Evolutionary conservation across 2,329 filamentous ascomycete genomes (phyloP).

Genomic region (Fusarium anguioides): DNA sequence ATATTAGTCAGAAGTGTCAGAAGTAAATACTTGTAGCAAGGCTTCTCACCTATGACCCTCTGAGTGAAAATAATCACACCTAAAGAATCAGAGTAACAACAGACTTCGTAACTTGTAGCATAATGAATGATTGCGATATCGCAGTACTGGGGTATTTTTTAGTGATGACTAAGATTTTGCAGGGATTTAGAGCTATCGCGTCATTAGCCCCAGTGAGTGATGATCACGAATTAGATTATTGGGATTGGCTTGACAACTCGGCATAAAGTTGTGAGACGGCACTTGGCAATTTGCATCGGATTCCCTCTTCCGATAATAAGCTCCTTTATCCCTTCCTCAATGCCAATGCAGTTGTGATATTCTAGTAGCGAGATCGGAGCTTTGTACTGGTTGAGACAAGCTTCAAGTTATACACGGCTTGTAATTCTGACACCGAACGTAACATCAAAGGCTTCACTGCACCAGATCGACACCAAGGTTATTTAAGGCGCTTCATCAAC

Average conservation of each 20-base stretch:
- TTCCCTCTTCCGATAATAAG: slow-evolving; percentile 15
- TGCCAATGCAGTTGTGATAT: neutral
- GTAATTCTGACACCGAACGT: neutral
- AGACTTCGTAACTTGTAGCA: neutral
- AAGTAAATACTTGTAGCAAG: neutral
- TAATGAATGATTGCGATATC: slow-evolving; percentile 39
- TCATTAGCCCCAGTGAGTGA: slow-evolving; percentile 43
- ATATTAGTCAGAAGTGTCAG: slow-evolving; percentile 26
- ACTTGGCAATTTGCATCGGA: neutral
- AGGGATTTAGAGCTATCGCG: slow-evolving; percentile 32
- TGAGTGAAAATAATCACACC: slow-evolving; percentile 4
- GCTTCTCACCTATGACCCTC: slow-evolving; percentile 4
- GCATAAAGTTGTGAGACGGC: neutral
- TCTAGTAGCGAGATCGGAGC: slow-evolving; percentile 11
- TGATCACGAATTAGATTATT: slow-evolving; percentile 29
- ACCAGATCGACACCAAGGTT: neutral
- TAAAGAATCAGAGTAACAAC: slow-evolving; percentile 6
- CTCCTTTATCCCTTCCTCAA: neutral
- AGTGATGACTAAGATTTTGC: slow-evolving; percentile 39
- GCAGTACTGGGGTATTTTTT: slow-evolving; percentile 38
- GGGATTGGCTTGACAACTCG: slow-evolving; percentile 37
- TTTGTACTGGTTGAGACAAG: neutral
- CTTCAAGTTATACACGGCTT: neutral
- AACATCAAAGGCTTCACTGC: neutral
- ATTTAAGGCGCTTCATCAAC: neutral